Evolutionary conservation across 2,329 filamentous ascomycete species (phyloP), one percentile per base, ranked within the genome.

Genomic region (Arthrocladium fulminans): DNA sequence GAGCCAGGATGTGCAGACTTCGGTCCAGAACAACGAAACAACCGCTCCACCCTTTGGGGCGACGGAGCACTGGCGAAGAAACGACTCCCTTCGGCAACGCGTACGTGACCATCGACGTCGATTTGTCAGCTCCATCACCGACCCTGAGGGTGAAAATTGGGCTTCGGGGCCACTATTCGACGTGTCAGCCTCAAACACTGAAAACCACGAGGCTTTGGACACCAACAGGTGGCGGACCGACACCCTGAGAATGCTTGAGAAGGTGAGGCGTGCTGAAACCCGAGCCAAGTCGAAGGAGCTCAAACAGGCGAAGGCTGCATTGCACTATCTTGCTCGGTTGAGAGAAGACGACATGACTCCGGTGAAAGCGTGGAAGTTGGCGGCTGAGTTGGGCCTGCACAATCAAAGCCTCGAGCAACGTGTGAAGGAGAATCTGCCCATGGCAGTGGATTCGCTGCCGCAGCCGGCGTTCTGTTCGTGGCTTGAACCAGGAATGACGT

Each of bases 401-500:
- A 47, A 47, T 13, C 44, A 47, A 25, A 47, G 34, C 20, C 34
- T 47, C 20, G 12, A 38, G 20, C 19, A 47, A 24, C 22, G 13
- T 2, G 17, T 32, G 23, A 23, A 47, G 23, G 29, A 34, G 25
- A 51, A 57, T 24, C 25, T 59, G 9, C 53, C 56, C 15, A 56
- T 59, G 54, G 52, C 52, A 24, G 41, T 55, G 30, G 52, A 56
- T 37, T 52, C 46, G 17, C 50, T 59, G 15, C 56, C 56, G 13
- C 24, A 72, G 1, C 73, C 71, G 8, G 60, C 77, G 2, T 65
- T 71, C 45, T 80, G 73, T 42, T 83, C 80, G 6, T 83, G 79
- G 78, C 64, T 84, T 9, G 72, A 74, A 45, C 73, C 77, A 4
- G 80, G 81, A 17, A 73, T 76, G 45, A 68, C 79, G 0, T 80